Evolutionary conservation across 2,329 filamentous ascomycete genomes (phyloP), one percentile per base, ranked within the genome.

Genomic region (Diaporthe longicolla): DNA sequence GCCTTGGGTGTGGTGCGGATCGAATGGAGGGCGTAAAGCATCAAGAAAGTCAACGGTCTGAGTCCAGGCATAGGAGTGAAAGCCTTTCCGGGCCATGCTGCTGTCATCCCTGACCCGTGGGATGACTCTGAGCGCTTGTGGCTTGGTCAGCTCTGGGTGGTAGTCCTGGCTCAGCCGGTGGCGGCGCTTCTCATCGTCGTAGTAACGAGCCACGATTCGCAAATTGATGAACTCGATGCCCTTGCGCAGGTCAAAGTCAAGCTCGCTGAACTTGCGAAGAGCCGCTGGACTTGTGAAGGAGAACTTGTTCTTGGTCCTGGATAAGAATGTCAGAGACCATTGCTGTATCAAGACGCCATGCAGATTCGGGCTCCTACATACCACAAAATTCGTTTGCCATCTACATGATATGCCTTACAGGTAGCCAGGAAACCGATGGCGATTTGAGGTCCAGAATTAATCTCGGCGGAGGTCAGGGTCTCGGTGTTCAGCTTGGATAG

Each of bases 141-240:
- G 81, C 70, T 82, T 85, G 74, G 82, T 85, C 55, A 88, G 76
- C 55, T 83, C 82, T 2, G 80, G 79, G 75, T 89, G 87, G 75
- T 89, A 86, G 11, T 79, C 80, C 29, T 80, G 81, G 35, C 82
- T 82, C 58, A 87, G 80, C 75, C 82, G 84, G 76, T 86, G 86
- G 24, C 74, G 76, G 19, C 81, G 81, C 50, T 82, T 84, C 61
- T 86, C 83, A 65, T 90, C 88, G 72, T 90, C 88, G 75, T 89
- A 91, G 78, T 88, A 90, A 69, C 83, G 84, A 13, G 88, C 89
- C 73, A 90, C 86, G 77, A 90, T 81, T 55, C 89, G 87, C 54
- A 90, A 81, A 37, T 83, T 89, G 77, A 88, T 80, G 72, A 85
- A 81, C 32, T 82, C 82, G 71, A 91, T 83, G 15, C 81, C 79